phyloP scores from a whole-genome alignment of 2,329 filamentous ascomycete species.

The Fusarium nanum region DNA sequence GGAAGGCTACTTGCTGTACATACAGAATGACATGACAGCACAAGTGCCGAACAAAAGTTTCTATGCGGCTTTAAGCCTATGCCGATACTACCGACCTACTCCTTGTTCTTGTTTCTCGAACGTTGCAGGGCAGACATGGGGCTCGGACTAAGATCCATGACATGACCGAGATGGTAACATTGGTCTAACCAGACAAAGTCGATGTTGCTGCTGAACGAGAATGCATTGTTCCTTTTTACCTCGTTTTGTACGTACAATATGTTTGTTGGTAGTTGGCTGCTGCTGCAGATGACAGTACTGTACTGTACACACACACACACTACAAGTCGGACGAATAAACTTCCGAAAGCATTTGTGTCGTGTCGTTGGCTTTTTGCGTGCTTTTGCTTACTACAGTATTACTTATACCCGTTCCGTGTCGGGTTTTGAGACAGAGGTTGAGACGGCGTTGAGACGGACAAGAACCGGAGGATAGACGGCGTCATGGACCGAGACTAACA shows the following conservation, averaged over 20 bases:
- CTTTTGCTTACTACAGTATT: constrained; percentile 5
- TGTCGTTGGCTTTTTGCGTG: background rate
- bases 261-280: background rate
- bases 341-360: background rate
- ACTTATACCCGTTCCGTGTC: constrained; percentile 1
- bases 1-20: background rate
- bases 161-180: constrained; percentile 8
- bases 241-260: background rate
- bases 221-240: background rate
- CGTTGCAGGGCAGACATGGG: constrained; percentile 20
- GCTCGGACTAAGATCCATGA: constrained; percentile 17
- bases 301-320: background rate
- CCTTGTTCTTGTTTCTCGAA: constrained; percentile 24
- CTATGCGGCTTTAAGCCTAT: constrained; percentile 28
- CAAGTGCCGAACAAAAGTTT: constrained; percentile 35
- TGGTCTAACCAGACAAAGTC: constrained; percentile 5
- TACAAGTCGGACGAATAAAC: background rate
- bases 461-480: constrained; percentile 21
- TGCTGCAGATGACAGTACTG: background rate
- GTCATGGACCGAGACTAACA: constrained; percentile 9
- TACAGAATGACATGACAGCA: constrained; percentile 22
- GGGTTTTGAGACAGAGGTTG: background rate
- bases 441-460: constrained; percentile 22
- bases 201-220: background rate
- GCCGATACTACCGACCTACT: constrained; percentile 28